Evolutionary conservation across 2,329 filamentous ascomycete species (phyloP).

Genomic region (Tolypocladium guangdongense): DNA sequence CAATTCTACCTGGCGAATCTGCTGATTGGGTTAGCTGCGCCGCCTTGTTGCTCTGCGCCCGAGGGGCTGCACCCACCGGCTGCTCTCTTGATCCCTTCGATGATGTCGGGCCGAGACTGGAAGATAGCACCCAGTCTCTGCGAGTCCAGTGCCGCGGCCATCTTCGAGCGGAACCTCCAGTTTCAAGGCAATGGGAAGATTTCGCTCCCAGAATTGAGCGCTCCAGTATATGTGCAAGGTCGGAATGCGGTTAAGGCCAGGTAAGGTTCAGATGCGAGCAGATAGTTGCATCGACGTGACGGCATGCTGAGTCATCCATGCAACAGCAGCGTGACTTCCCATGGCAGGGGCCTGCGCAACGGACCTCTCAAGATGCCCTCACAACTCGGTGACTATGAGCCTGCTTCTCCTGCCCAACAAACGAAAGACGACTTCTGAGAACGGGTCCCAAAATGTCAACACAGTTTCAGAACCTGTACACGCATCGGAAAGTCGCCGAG

Average conservation of each 20-base stretch:
- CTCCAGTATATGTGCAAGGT: neutral
- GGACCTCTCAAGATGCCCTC: neutral
- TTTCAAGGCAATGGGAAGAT: neutral
- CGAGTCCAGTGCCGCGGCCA: slow-evolving; percentile 35
- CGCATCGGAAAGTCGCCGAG: slow-evolving; percentile 78
- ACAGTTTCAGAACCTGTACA: slow-evolving; percentile 65
- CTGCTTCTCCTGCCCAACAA: neutral
- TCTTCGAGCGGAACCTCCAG: slow-evolving; percentile 10
- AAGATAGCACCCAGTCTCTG: slow-evolving; percentile 42
- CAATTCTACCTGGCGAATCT: slow-evolving; percentile 40
- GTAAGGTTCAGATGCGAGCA: neutral
- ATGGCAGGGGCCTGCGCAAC: too few relatives aligned
- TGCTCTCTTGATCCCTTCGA: slow-evolving; percentile 39
- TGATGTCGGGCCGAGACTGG: slow-evolving; percentile 43
- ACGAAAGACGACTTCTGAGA: neutral
- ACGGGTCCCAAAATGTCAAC: slow-evolving; percentile 6
- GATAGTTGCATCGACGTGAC: neutral
- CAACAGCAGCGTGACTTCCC: neutral
- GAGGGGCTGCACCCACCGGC: slow-evolving; percentile 30
- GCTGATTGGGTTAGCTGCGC: slow-evolving; percentile 2
- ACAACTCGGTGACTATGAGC: neutral
- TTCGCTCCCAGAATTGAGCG: neutral
- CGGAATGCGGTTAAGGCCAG: neutral
- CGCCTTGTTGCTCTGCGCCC: neutral
- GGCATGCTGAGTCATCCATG: slow-evolving; percentile 1